These are phyloP conservation scores for Trichoderma sp. DNA, from an alignment of 2,329 filamentous ascomycete genomes.

Conservation along the genomic window DNA sequence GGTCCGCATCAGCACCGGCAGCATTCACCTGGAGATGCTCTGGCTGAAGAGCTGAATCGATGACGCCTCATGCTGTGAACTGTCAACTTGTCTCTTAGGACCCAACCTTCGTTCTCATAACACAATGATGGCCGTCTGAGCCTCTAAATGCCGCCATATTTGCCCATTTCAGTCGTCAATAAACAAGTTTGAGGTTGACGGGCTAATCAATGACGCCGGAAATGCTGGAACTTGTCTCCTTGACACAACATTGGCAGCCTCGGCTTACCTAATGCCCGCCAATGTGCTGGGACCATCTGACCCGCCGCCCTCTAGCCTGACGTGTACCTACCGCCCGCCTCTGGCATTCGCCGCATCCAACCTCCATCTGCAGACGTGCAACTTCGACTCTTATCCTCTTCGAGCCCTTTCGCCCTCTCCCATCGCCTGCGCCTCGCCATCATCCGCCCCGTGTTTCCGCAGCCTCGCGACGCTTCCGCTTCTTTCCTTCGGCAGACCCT, in stretches of 20 bases:
- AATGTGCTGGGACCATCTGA: constrained; percentile 22
- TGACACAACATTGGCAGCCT: neutral
- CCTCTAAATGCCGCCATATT: no score
- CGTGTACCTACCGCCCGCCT: constrained; percentile 30
- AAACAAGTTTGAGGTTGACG: no score
- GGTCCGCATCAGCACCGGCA: no score
- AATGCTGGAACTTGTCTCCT: no score
- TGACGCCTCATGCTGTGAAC: no score
- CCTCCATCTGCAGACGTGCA: constrained; percentile 26
- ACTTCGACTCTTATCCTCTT: constrained; percentile 12
- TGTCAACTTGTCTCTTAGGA: no score
- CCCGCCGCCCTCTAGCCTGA: constrained; percentile 28
- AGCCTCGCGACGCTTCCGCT: neutral
- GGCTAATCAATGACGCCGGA: no score
- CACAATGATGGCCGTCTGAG: no score
- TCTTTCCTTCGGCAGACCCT: neutral
- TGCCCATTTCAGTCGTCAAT: no score
- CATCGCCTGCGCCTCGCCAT: constrained; percentile 16
- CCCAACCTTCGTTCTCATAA: no score
- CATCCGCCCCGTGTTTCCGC: neutral
- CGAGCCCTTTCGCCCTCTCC: neutral
- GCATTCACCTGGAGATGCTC: no score
- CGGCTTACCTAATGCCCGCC: constrained; percentile 27
- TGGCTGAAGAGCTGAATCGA: no score
- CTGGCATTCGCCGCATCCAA: constrained; percentile 31